A percentile compares a stretch with the other conserved stretches of the same genome.
phyloP scores from a whole-genome alignment of 2,329 filamentous ascomycete species.

The Didymella pomorum region DNA sequence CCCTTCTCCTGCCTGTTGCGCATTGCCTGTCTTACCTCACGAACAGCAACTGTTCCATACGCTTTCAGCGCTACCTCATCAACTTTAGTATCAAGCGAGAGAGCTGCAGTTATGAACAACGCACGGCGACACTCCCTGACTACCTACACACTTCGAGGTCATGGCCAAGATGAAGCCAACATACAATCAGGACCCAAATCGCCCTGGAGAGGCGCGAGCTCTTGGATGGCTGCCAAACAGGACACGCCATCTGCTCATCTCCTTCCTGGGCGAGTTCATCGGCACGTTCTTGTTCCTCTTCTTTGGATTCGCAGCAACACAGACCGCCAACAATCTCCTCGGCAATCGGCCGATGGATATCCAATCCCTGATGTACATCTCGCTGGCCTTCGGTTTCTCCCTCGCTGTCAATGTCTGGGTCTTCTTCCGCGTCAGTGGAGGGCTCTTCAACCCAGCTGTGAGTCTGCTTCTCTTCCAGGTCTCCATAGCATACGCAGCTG shows the following conservation, averaged over 20 bases:
- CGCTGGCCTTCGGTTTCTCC: conserved; percentile 49
- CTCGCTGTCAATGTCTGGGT: conserved; percentile 53
- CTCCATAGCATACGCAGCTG: conserved; percentile 6
- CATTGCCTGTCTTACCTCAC: conserved; percentile 26
- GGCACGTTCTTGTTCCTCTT: conserved; percentile 53
- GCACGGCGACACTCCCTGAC: conserved; percentile 30
- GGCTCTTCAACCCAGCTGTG: conserved; percentile 52
- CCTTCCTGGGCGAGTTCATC: conserved; percentile 55
- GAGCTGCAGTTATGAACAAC: conserved; percentile 49
- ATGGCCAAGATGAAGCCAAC: conserved; percentile 51
- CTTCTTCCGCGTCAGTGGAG: conserved; percentile 52
- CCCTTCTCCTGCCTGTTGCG: conserved; percentile 17
- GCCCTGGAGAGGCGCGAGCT: conserved; percentile 49
- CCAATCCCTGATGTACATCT: conserved; percentile 46
- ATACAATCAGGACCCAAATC: conserved; percentile 44
- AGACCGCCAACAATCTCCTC: conserved; percentile 49
- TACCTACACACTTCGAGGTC: conserved; percentile 47
- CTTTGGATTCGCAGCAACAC: conserved; percentile 51
- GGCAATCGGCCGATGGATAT: conserved; percentile 35
- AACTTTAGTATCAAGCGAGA: conserved; percentile 20
- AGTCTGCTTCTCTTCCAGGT: conserved; percentile 16
- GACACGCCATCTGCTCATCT: conserved; percentile 54
- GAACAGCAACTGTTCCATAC: conserved; percentile 33
- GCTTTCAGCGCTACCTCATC: conserved; percentile 30
- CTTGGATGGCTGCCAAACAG: conserved; percentile 56